Evolutionary conservation across 2,329 filamentous ascomycete species (phyloP).

Genomic region (Sordariomycetes sp.): DNA sequence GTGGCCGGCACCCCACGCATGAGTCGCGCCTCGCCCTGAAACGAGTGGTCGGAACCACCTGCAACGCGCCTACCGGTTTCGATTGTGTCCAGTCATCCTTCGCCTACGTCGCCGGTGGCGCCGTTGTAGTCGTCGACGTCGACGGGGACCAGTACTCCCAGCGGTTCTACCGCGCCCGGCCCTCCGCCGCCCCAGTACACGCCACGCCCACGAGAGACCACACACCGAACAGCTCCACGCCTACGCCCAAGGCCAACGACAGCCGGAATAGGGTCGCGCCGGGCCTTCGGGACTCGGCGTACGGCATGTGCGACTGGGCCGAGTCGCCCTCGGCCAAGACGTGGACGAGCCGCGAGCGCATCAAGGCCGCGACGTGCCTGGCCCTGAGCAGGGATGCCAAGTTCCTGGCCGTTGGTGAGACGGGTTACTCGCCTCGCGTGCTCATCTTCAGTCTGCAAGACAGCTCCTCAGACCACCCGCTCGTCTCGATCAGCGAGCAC

Average conservation of each 20-base stretch:
- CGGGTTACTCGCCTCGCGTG: conserved; percentile 83
- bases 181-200: conserved; percentile 57
- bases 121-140: conserved; percentile 79
- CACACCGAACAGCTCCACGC: conserved; percentile 33
- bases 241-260: conserved; percentile 49
- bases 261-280: conserved; percentile 42
- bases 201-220: conserved; percentile 37
- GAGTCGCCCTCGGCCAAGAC: conserved; percentile 58
- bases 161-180: conserved; percentile 81
- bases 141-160: conserved; percentile 57
- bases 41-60: conserved; percentile 85
- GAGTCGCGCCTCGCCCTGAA: conserved; percentile 58
- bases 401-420: conserved; percentile 87
- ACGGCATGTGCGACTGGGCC: conserved; percentile 26
- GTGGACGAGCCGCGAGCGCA: conserved; percentile 80
- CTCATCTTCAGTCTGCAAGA: conserved; percentile 81
- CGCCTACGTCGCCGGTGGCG: conserved; percentile 84
- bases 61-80: conserved; percentile 72
- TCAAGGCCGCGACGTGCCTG: conserved; percentile 88
- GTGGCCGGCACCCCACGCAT: conserved; percentile 25
- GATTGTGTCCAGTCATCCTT: conserved; percentile 68
- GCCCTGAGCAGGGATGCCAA: conserved; percentile 77
- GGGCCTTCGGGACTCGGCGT: conserved; percentile 32
- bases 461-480: conserved; percentile 63
- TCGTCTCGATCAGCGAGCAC: conserved; percentile 81